Evolutionary conservation across 208 protist genomes (phyloP).

Genomic region (Trypanosoma cruzi): DNA sequence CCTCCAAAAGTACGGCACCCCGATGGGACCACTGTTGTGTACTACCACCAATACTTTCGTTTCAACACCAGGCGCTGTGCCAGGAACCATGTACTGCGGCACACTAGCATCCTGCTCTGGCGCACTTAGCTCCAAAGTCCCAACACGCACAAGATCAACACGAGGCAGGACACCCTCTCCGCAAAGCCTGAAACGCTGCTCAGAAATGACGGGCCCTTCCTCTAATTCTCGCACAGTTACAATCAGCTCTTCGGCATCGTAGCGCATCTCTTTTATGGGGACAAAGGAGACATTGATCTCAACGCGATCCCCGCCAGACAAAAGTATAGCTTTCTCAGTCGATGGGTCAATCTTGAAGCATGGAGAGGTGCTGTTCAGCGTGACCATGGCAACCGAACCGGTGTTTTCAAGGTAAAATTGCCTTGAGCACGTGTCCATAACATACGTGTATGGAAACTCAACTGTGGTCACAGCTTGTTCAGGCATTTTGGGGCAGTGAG

Average conservation of each 20-base stretch:
- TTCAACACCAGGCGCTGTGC: slow-evolving; percentile 59
- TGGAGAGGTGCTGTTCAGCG: slow-evolving; percentile 52
- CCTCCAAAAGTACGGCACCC: slow-evolving; percentile 67
- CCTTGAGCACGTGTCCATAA: slow-evolving; percentile 40
- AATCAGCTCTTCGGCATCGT: slow-evolving; percentile 41
- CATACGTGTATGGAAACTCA: slow-evolving; percentile 63
- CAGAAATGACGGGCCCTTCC: slow-evolving; percentile 43
- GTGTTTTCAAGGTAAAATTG: slow-evolving; percentile 76
- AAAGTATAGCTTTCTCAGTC: slow-evolving; percentile 27
- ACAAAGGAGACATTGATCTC: slow-evolving; percentile 59
- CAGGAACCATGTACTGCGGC: slow-evolving; percentile 54
- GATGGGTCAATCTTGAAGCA: slow-evolving; percentile 47
- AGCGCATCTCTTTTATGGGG: slow-evolving; percentile 53
- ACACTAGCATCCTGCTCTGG: slow-evolving; percentile 8
- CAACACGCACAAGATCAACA: slow-evolving; percentile 64
- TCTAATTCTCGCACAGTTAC: slow-evolving; percentile 48
- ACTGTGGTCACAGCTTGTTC: slow-evolving; percentile 8
- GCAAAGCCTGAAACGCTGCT: slow-evolving; percentile 53
- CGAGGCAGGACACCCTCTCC: slow-evolving; percentile 70
- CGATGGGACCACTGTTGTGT: slow-evolving; percentile 60
- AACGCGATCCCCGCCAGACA: slow-evolving; percentile 45
- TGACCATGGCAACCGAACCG: slow-evolving; percentile 69
- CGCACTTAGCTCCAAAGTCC: slow-evolving; percentile 34
- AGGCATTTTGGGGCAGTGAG: neutral
- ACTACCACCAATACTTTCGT: slow-evolving; percentile 54